These are phyloP conservation scores for Actinidia arguta DNA, from an alignment of 179 eudicot species.

Conservation along the genomic window DNA sequence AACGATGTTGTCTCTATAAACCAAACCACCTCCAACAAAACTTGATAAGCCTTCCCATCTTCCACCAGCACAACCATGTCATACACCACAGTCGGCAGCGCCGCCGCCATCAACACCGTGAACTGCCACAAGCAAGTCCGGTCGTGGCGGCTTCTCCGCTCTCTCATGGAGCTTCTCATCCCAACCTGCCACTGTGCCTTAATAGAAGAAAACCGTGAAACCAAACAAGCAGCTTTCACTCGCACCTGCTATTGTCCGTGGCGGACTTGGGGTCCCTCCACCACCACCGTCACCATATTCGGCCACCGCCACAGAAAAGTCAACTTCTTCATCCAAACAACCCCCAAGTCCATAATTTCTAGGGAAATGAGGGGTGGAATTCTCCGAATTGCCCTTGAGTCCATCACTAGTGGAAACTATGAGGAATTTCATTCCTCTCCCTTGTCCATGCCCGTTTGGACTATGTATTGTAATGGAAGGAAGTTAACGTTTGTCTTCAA, in stretches of 20 bases:
- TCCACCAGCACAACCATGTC: background rate
- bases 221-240: background rate
- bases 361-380: slow-evolving; percentile 65
- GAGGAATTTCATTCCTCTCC: slow-evolving; percentile 17
- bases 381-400: slow-evolving; percentile 61
- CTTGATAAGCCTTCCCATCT: background rate
- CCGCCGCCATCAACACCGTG: slow-evolving; percentile 46
- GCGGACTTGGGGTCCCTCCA: slow-evolving; percentile 16
- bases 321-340: slow-evolving; percentile 61
- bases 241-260: background rate
- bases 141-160: slow-evolving; percentile 75
- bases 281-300: slow-evolving; percentile 62
- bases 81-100: slow-evolving; percentile 15
- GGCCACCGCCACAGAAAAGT: slow-evolving; percentile 60
- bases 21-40: background rate
- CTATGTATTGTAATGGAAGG: slow-evolving; percentile 67
- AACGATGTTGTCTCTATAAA: background rate
- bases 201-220: slow-evolving; percentile 24
- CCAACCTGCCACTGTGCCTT: slow-evolving; percentile 60
- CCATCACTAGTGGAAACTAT: background rate
- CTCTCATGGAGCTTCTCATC: slow-evolving; percentile 61
- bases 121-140: slow-evolving; percentile 84
- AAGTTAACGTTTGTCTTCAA: slow-evolving; percentile 55
- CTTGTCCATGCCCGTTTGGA: slow-evolving; percentile 59
- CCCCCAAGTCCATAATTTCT: slow-evolving; percentile 46